These are phyloP conservation scores for Neophaeococcomyces aloes DNA, from an alignment of 2,329 filamentous ascomycete genomes.

Conservation along the genomic window DNA sequence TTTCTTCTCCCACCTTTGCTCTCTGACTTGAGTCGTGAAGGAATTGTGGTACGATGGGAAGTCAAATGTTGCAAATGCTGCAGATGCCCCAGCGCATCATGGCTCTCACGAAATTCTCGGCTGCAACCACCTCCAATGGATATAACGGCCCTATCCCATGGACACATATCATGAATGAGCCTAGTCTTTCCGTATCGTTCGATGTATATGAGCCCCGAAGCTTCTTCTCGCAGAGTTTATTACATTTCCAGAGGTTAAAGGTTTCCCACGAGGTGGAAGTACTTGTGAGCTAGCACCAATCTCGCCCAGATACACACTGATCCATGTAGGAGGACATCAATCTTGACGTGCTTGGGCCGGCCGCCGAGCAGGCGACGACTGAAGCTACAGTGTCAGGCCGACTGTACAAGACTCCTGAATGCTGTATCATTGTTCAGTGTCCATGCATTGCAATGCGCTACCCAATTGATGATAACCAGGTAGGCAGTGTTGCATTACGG, in stretches of 20 bases:
- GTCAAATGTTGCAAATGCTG: slow-evolving; percentile 37
- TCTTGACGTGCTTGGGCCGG: slow-evolving; percentile 26
- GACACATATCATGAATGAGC: slow-evolving; percentile 33
- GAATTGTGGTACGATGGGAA: slow-evolving; percentile 27
- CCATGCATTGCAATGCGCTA: slow-evolving; percentile 39
- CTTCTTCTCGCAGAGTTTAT: neutral
- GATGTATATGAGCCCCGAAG: slow-evolving; percentile 19
- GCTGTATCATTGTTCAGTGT: slow-evolving; percentile 34
- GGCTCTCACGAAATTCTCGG: slow-evolving; percentile 34
- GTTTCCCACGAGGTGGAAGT: slow-evolving; percentile 27
- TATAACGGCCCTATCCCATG: slow-evolving; percentile 33
- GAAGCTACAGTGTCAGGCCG: slow-evolving; percentile 13
- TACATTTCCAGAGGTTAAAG: slow-evolving; percentile 25
- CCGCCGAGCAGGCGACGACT: slow-evolving; percentile 16
- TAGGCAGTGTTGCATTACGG: slow-evolving; percentile 16
- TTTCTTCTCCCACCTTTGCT: neutral
- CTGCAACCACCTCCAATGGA: slow-evolving; percentile 30
- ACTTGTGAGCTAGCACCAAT: slow-evolving; percentile 26
- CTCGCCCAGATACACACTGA: slow-evolving; percentile 9
- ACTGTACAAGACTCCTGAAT: slow-evolving; percentile 22
- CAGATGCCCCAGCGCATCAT: slow-evolving; percentile 33
- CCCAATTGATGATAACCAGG: slow-evolving; percentile 25
- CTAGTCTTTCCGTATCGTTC: slow-evolving; percentile 28
- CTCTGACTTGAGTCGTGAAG: neutral
- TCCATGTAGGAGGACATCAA: slow-evolving; percentile 33